These are phyloP conservation scores for Cadophora luteo-olivacea DNA, from an alignment of 2,329 filamentous ascomycete genomes.

Conservation along the genomic window DNA sequence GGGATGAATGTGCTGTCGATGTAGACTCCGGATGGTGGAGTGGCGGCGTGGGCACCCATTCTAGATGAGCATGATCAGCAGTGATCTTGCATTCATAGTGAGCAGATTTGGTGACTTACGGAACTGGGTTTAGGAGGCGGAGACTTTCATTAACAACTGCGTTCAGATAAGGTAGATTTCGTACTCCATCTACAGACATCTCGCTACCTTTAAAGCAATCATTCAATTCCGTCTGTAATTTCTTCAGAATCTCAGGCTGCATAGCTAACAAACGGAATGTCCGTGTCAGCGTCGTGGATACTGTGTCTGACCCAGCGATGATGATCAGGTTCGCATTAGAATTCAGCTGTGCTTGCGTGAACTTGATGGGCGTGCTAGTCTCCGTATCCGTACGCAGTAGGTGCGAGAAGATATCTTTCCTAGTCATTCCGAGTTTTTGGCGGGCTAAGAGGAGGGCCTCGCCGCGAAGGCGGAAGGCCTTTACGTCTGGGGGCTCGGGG, in stretches of 20 bases:
- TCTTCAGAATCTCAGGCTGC: slow-evolving; percentile 19
- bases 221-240: slow-evolving; percentile 30
- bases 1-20: slow-evolving; percentile 23
- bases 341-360: slow-evolving; percentile 28
- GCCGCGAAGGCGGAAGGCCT: slow-evolving; percentile 23
- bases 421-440: slow-evolving; percentile 22
- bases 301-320: slow-evolving; percentile 28
- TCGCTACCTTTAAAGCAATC: not conserved
- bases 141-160: slow-evolving; percentile 29
- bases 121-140: slow-evolving; percentile 27
- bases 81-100: not conserved
- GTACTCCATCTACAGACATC: slow-evolving; percentile 21
- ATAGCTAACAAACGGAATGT: slow-evolving; percentile 19
- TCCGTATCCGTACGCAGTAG: slow-evolving; percentile 23
- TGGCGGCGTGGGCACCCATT: slow-evolving; percentile 26
- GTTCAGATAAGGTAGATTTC: slow-evolving; percentile 28
- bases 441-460: slow-evolving; percentile 26
- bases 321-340: slow-evolving; percentile 31
- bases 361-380: slow-evolving; percentile 17
- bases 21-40: slow-evolving; percentile 24
- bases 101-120: not conserved
- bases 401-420: slow-evolving; percentile 31
- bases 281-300: slow-evolving; percentile 21
- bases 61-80: not conserved
- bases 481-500: slow-evolving; percentile 24